Base-by-base conservation (phyloP, 2,329 filamentous ascomycete genomes). In the Pseudogymnoascus sp. region DNA sequence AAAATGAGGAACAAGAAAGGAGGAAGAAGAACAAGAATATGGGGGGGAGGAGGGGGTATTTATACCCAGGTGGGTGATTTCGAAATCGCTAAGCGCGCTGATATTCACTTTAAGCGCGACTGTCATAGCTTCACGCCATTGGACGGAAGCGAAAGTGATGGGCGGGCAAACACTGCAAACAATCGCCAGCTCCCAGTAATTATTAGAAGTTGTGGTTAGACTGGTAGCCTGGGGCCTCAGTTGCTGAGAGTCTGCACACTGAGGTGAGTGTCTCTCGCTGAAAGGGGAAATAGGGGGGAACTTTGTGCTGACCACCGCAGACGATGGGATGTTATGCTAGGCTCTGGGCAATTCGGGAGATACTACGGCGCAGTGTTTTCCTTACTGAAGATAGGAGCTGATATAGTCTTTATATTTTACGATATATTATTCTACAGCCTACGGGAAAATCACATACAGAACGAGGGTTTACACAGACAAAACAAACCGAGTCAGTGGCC, bases 101-200 rank as follows among this genome's bases (percentile, higher is more conserved):
- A 56, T 56, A 56, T 56, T 56, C 50, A 56, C 50, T 33, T 56
- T 56, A 56, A 56, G 50, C 50, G 50, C 50, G 28, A 56, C 16
- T 18, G 16, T 33, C 28, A 56, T 5, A 2, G 50, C 50, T 14
- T 33, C 50, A 56, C 16, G 16, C 16, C 16, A 56, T 56, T 56
- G 50, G 28, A 33, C 50, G 12, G 50, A 53, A 53, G 47, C 23
- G 14, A 28, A 28, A 53, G 5, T 12, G 11, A 56, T 12, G 50
- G 28, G 16, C 16, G n/a, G 28, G n/a, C 50, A 56, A 56, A 33
- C 50, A 56, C 25, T 56, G n/a, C 50, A 56, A 56, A 56, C 16
- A 56, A 33, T 56, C 3, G 50, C 50, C 33, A 56, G 28, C 25
- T 33, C n/a, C 28, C 33, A 5, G 10, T 33, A 56, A 56, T 18